Percentiles rank a stretch among this genome's conserved stretches.
Conservation (phyloP, 208 protist genomes). For the Acanthamoeba castellanii region DNA sequence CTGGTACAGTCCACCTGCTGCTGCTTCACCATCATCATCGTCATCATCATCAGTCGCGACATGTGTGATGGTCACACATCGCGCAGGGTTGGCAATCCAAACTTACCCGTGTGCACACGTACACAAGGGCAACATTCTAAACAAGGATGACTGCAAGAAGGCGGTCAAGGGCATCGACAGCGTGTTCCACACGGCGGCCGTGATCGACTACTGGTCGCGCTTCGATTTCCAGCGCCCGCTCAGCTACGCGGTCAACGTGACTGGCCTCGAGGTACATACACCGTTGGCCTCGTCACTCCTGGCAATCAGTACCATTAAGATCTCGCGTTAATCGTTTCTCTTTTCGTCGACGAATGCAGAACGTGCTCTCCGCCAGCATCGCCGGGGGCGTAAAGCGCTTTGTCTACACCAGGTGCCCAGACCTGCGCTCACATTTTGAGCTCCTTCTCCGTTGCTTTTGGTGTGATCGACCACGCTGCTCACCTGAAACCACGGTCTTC, state of each 20-base stretch:
- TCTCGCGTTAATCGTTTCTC: background rate
- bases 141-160: conserved; percentile 67
- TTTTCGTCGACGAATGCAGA: background rate
- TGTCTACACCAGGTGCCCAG: conserved; percentile 24
- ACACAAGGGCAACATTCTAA: conserved; percentile 69
- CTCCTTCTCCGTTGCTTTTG: no score
- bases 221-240: conserved; percentile 49
- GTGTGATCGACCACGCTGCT: no score
- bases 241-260: conserved; percentile 43
- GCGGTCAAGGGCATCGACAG: conserved; percentile 78
- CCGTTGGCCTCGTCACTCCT: background rate
- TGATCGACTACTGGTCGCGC: conserved; percentile 68
- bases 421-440: background rate
- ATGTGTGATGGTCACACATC: background rate
- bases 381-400: background rate
- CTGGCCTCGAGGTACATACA: background rate
- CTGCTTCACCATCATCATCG: no score
- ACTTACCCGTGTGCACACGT: background rate
- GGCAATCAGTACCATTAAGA: background rate
- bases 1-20: background rate
- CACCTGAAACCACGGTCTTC: background rate
- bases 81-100: background rate
- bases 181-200: conserved; percentile 77
- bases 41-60: background rate
- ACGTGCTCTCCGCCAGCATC: background rate